Conservation (phyloP, 129 eudicot genomes). For the Sambucus nigra region DNA sequence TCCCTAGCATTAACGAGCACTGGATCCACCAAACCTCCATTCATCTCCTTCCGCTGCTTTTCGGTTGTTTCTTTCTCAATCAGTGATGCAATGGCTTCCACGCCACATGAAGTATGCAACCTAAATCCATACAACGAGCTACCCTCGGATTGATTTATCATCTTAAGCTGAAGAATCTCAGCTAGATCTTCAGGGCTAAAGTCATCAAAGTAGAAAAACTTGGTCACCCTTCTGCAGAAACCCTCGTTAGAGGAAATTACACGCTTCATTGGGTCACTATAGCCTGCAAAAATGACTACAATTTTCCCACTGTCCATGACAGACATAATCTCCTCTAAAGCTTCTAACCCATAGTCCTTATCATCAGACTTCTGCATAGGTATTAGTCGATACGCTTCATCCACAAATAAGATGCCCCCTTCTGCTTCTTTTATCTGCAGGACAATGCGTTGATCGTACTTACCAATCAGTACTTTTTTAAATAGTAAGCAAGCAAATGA, state of each 20-base stretch:
- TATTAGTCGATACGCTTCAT: conserved; percentile 84
- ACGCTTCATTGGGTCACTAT: conserved; percentile 79
- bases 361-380: conserved; percentile 68
- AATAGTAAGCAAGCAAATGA: background rate
- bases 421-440: conserved; percentile 75
- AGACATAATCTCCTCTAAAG: conserved; percentile 97
- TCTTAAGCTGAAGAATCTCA: conserved; percentile 57
- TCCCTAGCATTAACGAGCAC: conserved; percentile 85
- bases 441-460: too few species aligned
- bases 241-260: conserved; percentile 80
- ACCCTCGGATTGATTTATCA: conserved; percentile 50
- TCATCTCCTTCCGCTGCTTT: conserved; percentile 75
- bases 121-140: conserved; percentile 67
- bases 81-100: conserved; percentile 41
- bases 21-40: conserved; percentile 81
- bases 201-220: conserved; percentile 81
- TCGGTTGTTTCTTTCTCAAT: conserved; percentile 59
- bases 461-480: background rate
- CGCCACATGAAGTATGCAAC: conserved; percentile 55
- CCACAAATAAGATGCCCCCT: conserved; percentile 88
- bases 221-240: conserved; percentile 80
- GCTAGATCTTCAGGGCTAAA: conserved; percentile 59
- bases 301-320: conserved; percentile 72
- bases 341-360: conserved; percentile 83
- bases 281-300: conserved; percentile 82